Conservation (phyloP, 495 filamentous ascomycete genomes). For the Talaromyces stipitatus region DNA sequence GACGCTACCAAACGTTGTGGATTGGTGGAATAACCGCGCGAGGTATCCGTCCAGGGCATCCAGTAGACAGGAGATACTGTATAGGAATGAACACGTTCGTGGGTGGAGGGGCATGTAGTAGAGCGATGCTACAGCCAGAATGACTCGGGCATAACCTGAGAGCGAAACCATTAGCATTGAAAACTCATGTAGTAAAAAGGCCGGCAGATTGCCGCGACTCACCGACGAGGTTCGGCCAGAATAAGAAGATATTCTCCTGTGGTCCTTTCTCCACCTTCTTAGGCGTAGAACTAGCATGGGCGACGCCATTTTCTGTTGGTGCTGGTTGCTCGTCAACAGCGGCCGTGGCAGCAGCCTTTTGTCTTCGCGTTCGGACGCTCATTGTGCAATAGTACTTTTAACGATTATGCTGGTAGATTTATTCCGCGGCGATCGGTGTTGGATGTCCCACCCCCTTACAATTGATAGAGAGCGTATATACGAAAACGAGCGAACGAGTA, state of each 20-base stretch:
- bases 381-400: slow-evolving; percentile 16
- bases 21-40: slow-evolving; percentile 68
- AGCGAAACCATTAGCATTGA: background rate
- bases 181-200: background rate
- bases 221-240: slow-evolving; percentile 93
- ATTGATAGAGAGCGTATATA: background rate
- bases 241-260: slow-evolving; percentile 89
- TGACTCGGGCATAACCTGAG: slow-evolving; percentile 69
- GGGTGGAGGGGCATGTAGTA: slow-evolving; percentile 94
- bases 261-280: slow-evolving; percentile 16
- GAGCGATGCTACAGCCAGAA: slow-evolving; percentile 73
- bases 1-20: slow-evolving; percentile 77
- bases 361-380: slow-evolving; percentile 35
- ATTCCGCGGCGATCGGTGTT: background rate
- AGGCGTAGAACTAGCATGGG: slow-evolving; percentile 18
- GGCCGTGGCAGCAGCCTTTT: slow-evolving; percentile 32
- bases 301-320: slow-evolving; percentile 23
- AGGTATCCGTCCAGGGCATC: slow-evolving; percentile 81
- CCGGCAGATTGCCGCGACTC: slow-evolving; percentile 15
- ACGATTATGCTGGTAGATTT: background rate
- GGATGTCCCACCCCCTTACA: background rate
- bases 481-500: background rate
- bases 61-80: slow-evolving; percentile 75
- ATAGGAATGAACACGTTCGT: slow-evolving; percentile 73
- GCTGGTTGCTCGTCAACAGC: slow-evolving; percentile 27